Evolutionary conservation across 2,329 filamentous ascomycete species (phyloP), one percentile per base, ranked within the genome.

Genomic region (Xylaria sp.): DNA sequence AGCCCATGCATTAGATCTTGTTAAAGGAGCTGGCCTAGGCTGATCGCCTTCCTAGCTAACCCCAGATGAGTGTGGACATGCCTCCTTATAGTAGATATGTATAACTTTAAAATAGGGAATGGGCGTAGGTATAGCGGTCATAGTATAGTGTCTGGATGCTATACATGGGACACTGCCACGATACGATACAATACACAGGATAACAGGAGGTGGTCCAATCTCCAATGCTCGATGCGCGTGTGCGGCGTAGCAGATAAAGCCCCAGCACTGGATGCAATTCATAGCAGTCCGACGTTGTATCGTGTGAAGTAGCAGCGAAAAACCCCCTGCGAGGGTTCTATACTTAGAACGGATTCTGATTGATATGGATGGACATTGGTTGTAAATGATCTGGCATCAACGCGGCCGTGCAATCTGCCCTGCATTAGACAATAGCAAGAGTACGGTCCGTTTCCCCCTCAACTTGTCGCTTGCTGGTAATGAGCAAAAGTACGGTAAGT

Each of bases 191-290:
- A 43, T 25, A 34, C 63, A n/a, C 39, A 34, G 20, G 43, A 57
- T n/a, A 58, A 65, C 32, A 57, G 13, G 15, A 23, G 55, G 30
- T n/a, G 28, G 23, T 28, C 28, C 53, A 56, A 36, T 58, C 36
- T 52, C 39, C 30, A 34, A 34, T 10, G 28, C n/a, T 53, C 43
- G 34, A 69, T 56, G 64, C 46, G 12, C 2, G 64, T 15, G 41
- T 67, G 67, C 67, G 67, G 67, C 67, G 64, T 64, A 69, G 67
- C 60, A 69, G 43, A 58, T 56, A 41, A 56, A 59, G 59, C 57
- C 55, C 63, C 43, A 59, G 59, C 39, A 13, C 41, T 57, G 32
- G 10, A 46, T 12, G 9, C 25, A 52, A 50, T 36, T 46, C 66
- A 59, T 56, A 53, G 23, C 18, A 52, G 50, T 32, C 56, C 20